Evolutionary conservation across 1,284 basidiomycete genomes (phyloP).

Genomic region (Austroboletus novae-zelandiae): DNA sequence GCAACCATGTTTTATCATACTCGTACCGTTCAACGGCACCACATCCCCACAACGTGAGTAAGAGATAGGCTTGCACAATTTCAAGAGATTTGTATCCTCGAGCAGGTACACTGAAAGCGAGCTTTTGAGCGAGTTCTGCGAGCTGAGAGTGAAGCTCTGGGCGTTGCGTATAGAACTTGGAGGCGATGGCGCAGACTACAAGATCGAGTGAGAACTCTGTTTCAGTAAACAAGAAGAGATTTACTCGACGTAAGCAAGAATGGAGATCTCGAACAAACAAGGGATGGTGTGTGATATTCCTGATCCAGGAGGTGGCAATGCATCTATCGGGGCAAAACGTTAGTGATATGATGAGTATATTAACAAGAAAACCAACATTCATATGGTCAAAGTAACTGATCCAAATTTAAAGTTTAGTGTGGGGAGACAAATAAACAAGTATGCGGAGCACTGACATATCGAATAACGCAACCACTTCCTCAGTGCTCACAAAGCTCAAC

Average conservation of each 20-base stretch:
- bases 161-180: slow-evolving; percentile 83
- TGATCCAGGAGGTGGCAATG: slow-evolving; percentile 76
- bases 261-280: slow-evolving; percentile 89
- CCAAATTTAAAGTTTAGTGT: slow-evolving; percentile 11
- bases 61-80: slow-evolving; percentile 87
- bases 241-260: slow-evolving; percentile 90
- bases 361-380: slow-evolving; percentile 49
- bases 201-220: slow-evolving; percentile 5
- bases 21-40: slow-evolving; percentile 95
- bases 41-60: slow-evolving; percentile 81
- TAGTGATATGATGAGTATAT: background rate
- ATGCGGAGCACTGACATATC: slow-evolving; percentile 66
- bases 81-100: slow-evolving; percentile 94
- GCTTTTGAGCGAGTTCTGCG: slow-evolving; percentile 82
- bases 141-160: slow-evolving; percentile 83
- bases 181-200: slow-evolving; percentile 88
- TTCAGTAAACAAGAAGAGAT: slow-evolving; percentile 32
- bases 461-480: slow-evolving; percentile 88
- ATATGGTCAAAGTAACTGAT: slow-evolving; percentile 74
- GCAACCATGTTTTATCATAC: slow-evolving; percentile 94
- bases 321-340: slow-evolving; percentile 43
- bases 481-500: slow-evolving; percentile 77
- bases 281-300: slow-evolving; percentile 87
- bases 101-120: slow-evolving; percentile 88
- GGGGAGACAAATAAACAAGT: slow-evolving; percentile 6